Base-by-base conservation (phyloP, 2,329 filamentous ascomycete species). In the Reticulascus tulasneorum region DNA sequence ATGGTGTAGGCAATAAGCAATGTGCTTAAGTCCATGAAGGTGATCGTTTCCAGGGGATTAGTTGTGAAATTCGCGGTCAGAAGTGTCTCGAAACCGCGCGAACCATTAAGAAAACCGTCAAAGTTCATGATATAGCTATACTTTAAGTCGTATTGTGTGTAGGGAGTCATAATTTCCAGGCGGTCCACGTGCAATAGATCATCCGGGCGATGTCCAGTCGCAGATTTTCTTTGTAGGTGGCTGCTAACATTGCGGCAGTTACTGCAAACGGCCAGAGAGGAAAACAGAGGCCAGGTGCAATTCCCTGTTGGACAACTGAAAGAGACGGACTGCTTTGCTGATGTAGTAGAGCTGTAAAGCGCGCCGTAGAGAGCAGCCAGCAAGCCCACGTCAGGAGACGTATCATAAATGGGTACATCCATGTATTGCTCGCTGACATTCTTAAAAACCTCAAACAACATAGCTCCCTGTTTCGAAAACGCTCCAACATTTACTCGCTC, bases 281-380 rank as follows among this genome's bases (percentile, higher is more conserved):
- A 36, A 1, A 32, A 33, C 11, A n/a, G n/a, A 5, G 34, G 27
- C 37, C 37, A 40, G 12, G 33, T 40, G 7, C 37, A 40, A 13
- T 40, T 32, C 16, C 27, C 24, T 6, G 37, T 19, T 23, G 16
- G 33, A 16, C 37, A 40, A 18, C 33, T 37, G 4, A 30, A 36
- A 4, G 16, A 3, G 5, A 28, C 16, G 1, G 24, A 15, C 7
- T 29, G 32, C 4, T 25, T 20, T 2, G 24, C 21, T 2, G 8
- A n/a, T 1, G 10, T 17, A 23, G 7, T 31, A 9, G n/a, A 13
- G 21, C 26, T 16, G 4, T 26, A 36, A 12, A 36, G 31, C 12
- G 27, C 34, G 9, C 12, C 27, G 22, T 28, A 36, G 11, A 36
- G 20, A 5, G 34, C 34, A 2, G 34, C 21, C 8, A 36, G 17